phyloP scores from a whole-genome alignment of 2,329 filamentous ascomycete genomes.

The Fusarium sororula region DNA sequence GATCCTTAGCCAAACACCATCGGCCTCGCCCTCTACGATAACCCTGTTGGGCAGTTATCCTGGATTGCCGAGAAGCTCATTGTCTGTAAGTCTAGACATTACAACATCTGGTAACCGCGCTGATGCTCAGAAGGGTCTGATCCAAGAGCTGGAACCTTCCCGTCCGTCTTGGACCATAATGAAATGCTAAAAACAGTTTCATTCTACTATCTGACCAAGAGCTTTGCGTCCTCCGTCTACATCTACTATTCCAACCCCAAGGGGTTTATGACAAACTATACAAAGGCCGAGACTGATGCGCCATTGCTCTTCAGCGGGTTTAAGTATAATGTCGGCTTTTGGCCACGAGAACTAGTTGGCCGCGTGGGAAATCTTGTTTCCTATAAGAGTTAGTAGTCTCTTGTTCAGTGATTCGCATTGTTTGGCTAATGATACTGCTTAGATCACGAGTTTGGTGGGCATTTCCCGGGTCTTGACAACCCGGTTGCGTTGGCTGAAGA shows the following conservation, averaged over 20 bases:
- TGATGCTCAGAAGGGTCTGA: not conserved
- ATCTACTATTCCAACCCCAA: not conserved
- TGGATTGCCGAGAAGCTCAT: not conserved
- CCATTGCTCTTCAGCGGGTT: not conserved
- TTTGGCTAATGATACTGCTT: not conserved
- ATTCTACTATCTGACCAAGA: not conserved
- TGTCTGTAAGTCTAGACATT: not conserved
- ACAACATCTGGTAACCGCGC: rapidly evolving
- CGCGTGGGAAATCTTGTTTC: not conserved
- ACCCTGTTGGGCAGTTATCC: not conserved
- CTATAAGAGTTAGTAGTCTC: not conserved
- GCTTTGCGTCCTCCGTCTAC: not conserved
- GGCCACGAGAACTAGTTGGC: not conserved
- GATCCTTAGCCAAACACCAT: not conserved
- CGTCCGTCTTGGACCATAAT: not conserved
- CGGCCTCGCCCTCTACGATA: not conserved
- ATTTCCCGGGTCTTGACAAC: not conserved
- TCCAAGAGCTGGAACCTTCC: not conserved
- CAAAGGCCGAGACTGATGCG: not conserved
- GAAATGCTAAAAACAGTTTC: not conserved
- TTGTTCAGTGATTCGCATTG: rapidly evolving
- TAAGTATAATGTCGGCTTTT: not conserved
- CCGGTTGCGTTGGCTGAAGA: not conserved
- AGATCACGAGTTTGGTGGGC: not conserved
- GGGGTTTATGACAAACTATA: not conserved